Evolutionary conservation across 306 rosid species (phyloP), one percentile per base, ranked within the genome.

Genomic region (Vigna trinervia): DNA sequence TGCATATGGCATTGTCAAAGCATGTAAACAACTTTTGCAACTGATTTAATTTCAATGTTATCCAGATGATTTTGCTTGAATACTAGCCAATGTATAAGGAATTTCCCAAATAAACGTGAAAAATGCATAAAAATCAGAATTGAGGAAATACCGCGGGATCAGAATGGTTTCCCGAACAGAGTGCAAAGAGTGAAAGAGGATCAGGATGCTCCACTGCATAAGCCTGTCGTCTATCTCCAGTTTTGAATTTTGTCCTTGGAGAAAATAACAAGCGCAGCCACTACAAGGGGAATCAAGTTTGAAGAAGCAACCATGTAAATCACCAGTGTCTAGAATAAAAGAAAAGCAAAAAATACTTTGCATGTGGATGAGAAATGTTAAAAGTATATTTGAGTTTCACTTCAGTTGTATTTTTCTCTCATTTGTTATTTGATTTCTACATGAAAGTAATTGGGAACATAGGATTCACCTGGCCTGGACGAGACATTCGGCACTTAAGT

Each of bases 81-180:
- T 61, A 4, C 46, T 34, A 6, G 46, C 69, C 14, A 8, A 36
- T 63, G 26, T 62, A 34, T 8, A 32, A 6, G 12, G 12, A 4
- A 28, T 59, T 59, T 3, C 41, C 36, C 64, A 58, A 26, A 60
- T 8, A 60, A 59, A 60, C 30, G 14, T 57, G 0, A 11, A 12
- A 13, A 28, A 74, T 19, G 68, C 13, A 71, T 14, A 22, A 3
- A 10, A 69, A 58, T 13, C 32, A 75, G 81, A 75, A 60, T 4
- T 34, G 41, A 77, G 73, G 65, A 46, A 67, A 61, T 92, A 95
- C 99, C 87, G 97, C 96, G 3, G 99, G 97, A 80, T 95, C 99
- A 47, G 97, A 95, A 84, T 92, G 99, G 92, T 89, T 89, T 83
- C 97, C 99, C 0, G 96, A 88, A 80, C 94, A 92, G 65, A 95